Evolutionary conservation across 2,329 filamentous ascomycete genomes (phyloP), one percentile per base, ranked within the genome.

Genomic region (Cytospora schulzeri): DNA sequence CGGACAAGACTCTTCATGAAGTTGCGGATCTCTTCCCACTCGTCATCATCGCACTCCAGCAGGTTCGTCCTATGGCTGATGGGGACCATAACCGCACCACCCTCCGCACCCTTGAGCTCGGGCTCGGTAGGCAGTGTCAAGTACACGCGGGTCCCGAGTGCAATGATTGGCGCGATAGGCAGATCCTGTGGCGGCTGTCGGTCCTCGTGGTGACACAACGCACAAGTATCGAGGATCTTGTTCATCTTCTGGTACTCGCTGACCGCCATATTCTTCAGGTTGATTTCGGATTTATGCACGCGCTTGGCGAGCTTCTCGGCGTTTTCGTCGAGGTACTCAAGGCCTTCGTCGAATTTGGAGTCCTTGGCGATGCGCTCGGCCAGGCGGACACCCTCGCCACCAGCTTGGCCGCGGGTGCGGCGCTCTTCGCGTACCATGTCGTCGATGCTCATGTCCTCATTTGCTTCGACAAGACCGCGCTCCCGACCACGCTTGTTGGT

Each of bases 21-120:
- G 76, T 99, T 99, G 70, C 95, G 91, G 7, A 99, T 89, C 77
- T 99, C 95, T 74, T 99, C 95, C 96, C 96, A 99, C 75, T 99
- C 66, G 73, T 99, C 95, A 73, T 99, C 94, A 76, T 98, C 94
- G 76, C 95, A 99, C 76, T 97, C 94, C n/a, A 99, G 81, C 0
- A 99, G 86, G 75, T 98, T 99, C 28, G 83, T 88, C 60, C 89
- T 89, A 75, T 99, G 95, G 70, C 93, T 87, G 26, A 95, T 87
- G 7, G 95, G 95, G 3, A 93, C 92, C 67, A 99, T 95, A 64
- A 95, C 89, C 8, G 93, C 91, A 57, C 93, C 90, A 54, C 92
- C 92, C 57, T 91, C 84, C 69, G 73, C 69, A n/a, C 74, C 73
- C 0, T 86, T 91, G 52, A 99, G 80, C 73, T 98, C 94, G 0